Evolutionary conservation across 1,139 yeast species (phyloP), one percentile per base, ranked within the genome.

Genomic region (Suhomyces panamericanus): DNA sequence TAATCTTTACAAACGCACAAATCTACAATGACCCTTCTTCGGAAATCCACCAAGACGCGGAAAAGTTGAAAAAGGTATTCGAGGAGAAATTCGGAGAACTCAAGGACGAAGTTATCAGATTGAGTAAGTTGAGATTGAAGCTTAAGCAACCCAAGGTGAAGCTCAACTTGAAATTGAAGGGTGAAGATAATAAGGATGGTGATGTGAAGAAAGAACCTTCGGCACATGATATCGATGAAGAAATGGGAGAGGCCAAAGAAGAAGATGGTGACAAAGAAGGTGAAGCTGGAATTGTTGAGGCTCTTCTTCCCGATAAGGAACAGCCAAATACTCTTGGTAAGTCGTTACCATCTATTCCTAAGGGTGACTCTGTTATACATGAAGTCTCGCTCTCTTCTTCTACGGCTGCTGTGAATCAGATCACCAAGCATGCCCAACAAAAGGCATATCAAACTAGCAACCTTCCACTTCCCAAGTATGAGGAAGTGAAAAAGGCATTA

Each of bases 1-100:
- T 80, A 40, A 77, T 83, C 11, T 82, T 83, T 58, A 58, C 70
- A 42, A 83, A 83, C 59, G 85, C 87, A 2, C 75, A 75, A 49
- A 64, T 75, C 4, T 83, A 78, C 57, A 83, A 81, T 58, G 81
- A 78, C 47, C 78, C 80, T 15, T 72, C 71, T 4, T 73, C 85
- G 20, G 66, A 77, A 31, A 79, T 82, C 39, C 75, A 76, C 53
- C 80, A 78, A 52, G 85, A 83, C 60, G 78, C 87, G 1, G 63
- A 60, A 27, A 73, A 72, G 40, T 65, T 83, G 44, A 63, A 64
- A 39, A 62, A 60, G 12, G 56, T 58, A n/a, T 73, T 73, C 44
- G 60, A 61, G 15, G 64, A 60, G 42, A 65, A 64, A 49, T 70
- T 55, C 47, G 49, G 55, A 3, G 63, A 56, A 15, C 56, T 73